Percentiles rank a stretch among this genome's conserved stretches.
phyloP scores from a whole-genome alignment of 2,329 filamentous ascomycete species.

The Penicillium janthinellum region DNA sequence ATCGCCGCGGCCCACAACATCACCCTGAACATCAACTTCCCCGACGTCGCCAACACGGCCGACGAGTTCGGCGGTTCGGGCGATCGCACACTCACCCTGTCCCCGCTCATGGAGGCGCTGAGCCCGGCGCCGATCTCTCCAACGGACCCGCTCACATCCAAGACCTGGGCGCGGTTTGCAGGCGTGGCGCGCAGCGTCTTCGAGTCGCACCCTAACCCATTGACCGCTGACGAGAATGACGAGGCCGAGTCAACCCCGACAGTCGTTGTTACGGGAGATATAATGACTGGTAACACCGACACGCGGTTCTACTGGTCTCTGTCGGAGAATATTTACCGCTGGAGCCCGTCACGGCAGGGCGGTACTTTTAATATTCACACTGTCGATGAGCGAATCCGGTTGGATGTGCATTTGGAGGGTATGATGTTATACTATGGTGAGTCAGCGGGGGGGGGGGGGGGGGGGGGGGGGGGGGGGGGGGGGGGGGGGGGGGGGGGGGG shows the following conservation, averaged over 20 bases:
- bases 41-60: constrained; percentile 23
- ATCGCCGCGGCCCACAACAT: constrained; percentile 54
- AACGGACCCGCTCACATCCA: constrained; percentile 33
- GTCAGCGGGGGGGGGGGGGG: no score
- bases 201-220: constrained; percentile 34
- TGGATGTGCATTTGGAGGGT: constrained; percentile 47
- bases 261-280: constrained; percentile 46
- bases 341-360: constrained; percentile 51
- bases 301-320: constrained; percentile 56
- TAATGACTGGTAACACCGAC: constrained; percentile 59
- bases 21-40: constrained; percentile 49
- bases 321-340: constrained; percentile 57
- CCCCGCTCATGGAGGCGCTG: constrained; percentile 32
- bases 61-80: constrained; percentile 8
- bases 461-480: no score
- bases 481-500: no score
- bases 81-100: constrained; percentile 35
- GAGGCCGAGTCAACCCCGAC: constrained; percentile 30
- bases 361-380: constrained; percentile 53
- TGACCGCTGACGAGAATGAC: constrained; percentile 22
- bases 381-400: constrained; percentile 52
- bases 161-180: constrained; percentile 41
- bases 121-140: constrained; percentile 39
- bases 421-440: constrained; percentile 47
- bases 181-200: constrained; percentile 46